These are phyloP conservation scores for Pouteria glomerata DNA, from an alignment of 148 eudicot genomes.

Conservation along the genomic window DNA sequence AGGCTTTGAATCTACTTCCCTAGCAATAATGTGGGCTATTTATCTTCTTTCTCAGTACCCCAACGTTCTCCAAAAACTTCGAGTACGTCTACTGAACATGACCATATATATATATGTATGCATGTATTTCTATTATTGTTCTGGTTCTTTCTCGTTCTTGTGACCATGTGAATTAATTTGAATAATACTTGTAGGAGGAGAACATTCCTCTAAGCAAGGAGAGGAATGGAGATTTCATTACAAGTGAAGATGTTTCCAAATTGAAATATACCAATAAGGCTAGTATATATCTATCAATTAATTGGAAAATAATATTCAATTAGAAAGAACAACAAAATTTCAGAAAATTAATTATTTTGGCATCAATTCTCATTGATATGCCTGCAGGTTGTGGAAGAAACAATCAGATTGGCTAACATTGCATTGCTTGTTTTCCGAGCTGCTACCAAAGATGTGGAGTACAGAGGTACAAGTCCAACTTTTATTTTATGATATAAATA, in stretches of 20 bases:
- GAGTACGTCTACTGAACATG: conserved; percentile 23
- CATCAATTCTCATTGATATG: neutral
- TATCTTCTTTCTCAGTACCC: conserved; percentile 46
- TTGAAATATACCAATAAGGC: conserved; percentile 31
- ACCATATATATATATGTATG: neutral
- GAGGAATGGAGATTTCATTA: conserved; percentile 24
- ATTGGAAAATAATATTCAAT: too few relatives aligned
- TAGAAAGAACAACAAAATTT: too few relatives aligned
- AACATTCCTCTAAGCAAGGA: conserved; percentile 19
- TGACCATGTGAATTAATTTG: too few relatives aligned
- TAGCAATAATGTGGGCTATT: conserved; percentile 35
- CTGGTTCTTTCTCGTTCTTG: too few relatives aligned
- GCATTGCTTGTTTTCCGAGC: conserved; percentile 28
- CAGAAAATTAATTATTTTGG: too few relatives aligned
- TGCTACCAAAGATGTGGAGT: conserved; percentile 36
- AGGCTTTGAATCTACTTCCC: conserved; percentile 30
- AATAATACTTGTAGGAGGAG: conserved; percentile 37
- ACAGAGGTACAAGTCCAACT: conserved; percentile 24
- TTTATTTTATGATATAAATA: too few relatives aligned
- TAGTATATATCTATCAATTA: too few relatives aligned
- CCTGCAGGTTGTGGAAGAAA: conserved; percentile 45
- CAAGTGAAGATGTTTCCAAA: conserved; percentile 24
- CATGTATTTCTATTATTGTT: neutral
- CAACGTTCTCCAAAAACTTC: conserved; percentile 41
- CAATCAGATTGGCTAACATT: conserved; percentile 37